Conservation (phyloP, 768 basidiomycete genomes). For the Agrocybe pediades region DNA sequence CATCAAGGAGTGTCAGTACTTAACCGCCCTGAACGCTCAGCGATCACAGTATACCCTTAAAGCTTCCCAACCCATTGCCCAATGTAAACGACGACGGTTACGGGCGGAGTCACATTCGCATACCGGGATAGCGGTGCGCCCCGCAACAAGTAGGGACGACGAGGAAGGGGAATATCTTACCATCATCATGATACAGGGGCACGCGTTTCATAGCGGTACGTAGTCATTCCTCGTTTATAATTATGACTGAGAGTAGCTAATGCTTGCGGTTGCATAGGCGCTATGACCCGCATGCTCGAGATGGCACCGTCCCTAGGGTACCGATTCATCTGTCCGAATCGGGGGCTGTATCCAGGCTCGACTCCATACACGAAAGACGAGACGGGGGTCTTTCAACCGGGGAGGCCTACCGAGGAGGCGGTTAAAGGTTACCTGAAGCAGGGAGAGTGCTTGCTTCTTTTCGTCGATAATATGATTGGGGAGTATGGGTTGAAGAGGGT, state of each 20-base stretch:
- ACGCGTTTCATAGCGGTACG: slow-evolving; percentile 29
- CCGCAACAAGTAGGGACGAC: slow-evolving; percentile 1
- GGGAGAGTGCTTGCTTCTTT: slow-evolving; percentile 28
- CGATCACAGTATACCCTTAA: too few species aligned
- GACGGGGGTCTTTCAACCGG: slow-evolving; percentile 11
- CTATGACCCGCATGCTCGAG: slow-evolving; percentile 22
- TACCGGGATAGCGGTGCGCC: slow-evolving; percentile 31
- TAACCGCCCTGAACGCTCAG: too few species aligned
- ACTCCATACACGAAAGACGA: slow-evolving; percentile 30
- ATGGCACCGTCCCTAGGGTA: slow-evolving; percentile 17
- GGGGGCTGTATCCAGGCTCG: slow-evolving; percentile 34
- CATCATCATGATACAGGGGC: slow-evolving; percentile 30
- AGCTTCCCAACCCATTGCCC: too few species aligned
- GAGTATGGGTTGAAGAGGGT: slow-evolving; percentile 19
- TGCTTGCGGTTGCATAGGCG: slow-evolving; percentile 20
- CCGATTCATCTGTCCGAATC: slow-evolving; percentile 31
- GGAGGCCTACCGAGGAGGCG: slow-evolving; percentile 12
- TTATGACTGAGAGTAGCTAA: neutral
- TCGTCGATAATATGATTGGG: slow-evolving; percentile 26
- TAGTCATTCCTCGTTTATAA: neutral
- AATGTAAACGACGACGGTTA: slow-evolving; percentile 13
- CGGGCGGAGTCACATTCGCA: slow-evolving; percentile 19
- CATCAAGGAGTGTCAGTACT: too few species aligned
- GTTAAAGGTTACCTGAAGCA: slow-evolving; percentile 23
- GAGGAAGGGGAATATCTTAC: slow-evolving; percentile 24